Evolutionary conservation across 192 early-diverging fungal genomes (phyloP).

Genomic region (Nowakowskiella sp.): DNA sequence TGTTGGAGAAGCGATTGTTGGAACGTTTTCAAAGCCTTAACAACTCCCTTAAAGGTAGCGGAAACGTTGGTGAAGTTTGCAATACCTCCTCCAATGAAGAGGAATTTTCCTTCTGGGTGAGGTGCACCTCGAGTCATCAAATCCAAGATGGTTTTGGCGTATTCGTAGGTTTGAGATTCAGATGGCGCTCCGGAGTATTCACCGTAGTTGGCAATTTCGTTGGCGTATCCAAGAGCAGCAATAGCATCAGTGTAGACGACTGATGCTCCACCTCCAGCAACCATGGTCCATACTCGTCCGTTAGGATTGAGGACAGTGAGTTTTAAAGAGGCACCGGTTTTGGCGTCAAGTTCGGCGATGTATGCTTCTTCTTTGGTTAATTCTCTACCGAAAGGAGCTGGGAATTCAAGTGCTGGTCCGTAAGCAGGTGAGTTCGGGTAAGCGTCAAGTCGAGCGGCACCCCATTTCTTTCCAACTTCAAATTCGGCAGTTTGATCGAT

Average conservation of each 20-base stretch:
- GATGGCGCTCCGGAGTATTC: constrained; percentile 99
- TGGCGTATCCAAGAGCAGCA: constrained; percentile 87
- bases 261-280: constrained; percentile 97
- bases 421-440: constrained; percentile 48
- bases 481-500: constrained; percentile 98
- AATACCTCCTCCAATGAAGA: constrained; percentile 98
- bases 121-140: constrained; percentile 86
- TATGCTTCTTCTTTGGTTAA: constrained; percentile 95
- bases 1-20: constrained; percentile 77
- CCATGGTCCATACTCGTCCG: constrained; percentile 99
- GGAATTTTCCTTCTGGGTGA: constrained; percentile 87
- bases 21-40: constrained; percentile 88
- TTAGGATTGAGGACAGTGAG: constrained; percentile 92
- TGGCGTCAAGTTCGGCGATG: constrained; percentile 93
- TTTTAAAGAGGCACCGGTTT: constrained; percentile 98
- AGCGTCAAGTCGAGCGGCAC: constrained; percentile 64
- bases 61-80: constrained; percentile 99
- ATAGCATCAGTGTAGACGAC: constrained; percentile 98
- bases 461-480: constrained; percentile 94
- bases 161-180: constrained; percentile 99
- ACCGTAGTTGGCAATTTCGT: constrained; percentile 98
- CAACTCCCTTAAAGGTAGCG: constrained; percentile 98
- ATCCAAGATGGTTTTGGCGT: constrained; percentile 96
- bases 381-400: constrained; percentile 96
- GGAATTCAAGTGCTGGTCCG: constrained; percentile 91